phyloP scores from a whole-genome alignment of 2,329 filamentous ascomycete species.

The Sarocladium brachiariae region DNA sequence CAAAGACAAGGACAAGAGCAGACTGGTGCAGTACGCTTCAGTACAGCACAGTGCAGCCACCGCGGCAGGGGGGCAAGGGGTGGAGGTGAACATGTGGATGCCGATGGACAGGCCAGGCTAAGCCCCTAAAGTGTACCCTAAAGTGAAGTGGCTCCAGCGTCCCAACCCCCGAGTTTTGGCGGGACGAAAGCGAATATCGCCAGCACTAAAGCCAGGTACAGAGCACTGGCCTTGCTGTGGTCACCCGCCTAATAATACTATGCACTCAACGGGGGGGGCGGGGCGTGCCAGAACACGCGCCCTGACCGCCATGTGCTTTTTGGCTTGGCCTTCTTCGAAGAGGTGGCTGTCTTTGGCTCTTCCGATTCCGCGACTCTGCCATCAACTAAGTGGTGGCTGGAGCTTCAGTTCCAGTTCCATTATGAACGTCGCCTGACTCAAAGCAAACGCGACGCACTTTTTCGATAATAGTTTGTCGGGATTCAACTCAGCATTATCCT shows the following conservation, averaged over 20 bases:
- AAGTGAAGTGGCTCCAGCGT: constrained; percentile 1
- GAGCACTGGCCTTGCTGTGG: no score
- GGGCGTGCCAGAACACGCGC: not conserved
- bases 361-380: not conserved
- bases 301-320: not conserved
- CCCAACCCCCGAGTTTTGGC: not conserved
- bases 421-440: no score
- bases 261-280: not conserved
- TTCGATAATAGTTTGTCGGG: no score
- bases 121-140: not conserved
- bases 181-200: not conserved
- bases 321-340: not conserved
- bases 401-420: no score
- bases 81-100: not conserved
- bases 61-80: not conserved
- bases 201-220: not conserved
- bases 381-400: not conserved
- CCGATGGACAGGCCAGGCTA: not conserved
- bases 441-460: no score
- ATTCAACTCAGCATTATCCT: no score
- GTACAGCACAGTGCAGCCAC: not conserved
- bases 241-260: no score
- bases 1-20: not conserved
- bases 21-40: not conserved
- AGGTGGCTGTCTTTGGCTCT: no score